Evolutionary conservation across 2,329 filamentous ascomycete species (phyloP).

Genomic region (Aplosporella prunicola): DNA sequence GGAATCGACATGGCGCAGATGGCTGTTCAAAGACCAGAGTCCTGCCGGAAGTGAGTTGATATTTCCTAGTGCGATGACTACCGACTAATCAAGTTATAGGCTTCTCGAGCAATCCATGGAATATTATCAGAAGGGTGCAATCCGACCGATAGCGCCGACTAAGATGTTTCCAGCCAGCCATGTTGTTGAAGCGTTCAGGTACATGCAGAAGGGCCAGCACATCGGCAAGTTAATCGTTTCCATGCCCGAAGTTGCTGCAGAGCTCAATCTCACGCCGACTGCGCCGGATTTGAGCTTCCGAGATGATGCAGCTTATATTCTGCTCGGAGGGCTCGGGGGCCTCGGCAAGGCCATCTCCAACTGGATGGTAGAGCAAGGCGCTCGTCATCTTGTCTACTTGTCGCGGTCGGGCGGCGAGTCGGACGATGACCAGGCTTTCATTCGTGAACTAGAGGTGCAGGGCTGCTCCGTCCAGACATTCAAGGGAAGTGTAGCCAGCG

Average conservation of each 20-base stretch:
- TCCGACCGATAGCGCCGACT: constrained; percentile 19
- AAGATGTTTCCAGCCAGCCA: constrained; percentile 17
- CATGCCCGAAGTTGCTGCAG: constrained; percentile 7
- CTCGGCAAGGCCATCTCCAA: constrained; percentile 14
- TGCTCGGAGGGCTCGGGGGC: constrained; percentile 20
- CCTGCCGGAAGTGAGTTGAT: background rate
- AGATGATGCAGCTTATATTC: constrained; percentile 15
- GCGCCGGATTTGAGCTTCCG: background rate
- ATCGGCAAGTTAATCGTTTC: constrained; percentile 33
- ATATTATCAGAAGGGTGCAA: background rate
- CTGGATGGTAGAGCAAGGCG: constrained; percentile 17
- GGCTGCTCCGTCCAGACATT: constrained; percentile 10
- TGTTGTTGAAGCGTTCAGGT: constrained; percentile 20
- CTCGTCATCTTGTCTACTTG: constrained; percentile 14
- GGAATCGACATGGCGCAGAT: constrained; percentile 9
- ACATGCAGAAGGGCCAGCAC: constrained; percentile 27
- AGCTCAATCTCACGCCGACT: constrained; percentile 3
- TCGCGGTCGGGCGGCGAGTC: constrained; percentile 5
- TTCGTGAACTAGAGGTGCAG: constrained; percentile 10
- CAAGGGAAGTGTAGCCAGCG: constrained; percentile 11
- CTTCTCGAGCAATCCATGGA: constrained; percentile 1
- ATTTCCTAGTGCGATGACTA: background rate
- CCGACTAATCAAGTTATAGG: background rate
- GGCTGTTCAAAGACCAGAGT: background rate
- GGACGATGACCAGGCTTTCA: constrained; percentile 1